These are phyloP conservation scores for Clausena lansium DNA, from an alignment of 345 rosid genomes.

Conservation along the genomic window DNA sequence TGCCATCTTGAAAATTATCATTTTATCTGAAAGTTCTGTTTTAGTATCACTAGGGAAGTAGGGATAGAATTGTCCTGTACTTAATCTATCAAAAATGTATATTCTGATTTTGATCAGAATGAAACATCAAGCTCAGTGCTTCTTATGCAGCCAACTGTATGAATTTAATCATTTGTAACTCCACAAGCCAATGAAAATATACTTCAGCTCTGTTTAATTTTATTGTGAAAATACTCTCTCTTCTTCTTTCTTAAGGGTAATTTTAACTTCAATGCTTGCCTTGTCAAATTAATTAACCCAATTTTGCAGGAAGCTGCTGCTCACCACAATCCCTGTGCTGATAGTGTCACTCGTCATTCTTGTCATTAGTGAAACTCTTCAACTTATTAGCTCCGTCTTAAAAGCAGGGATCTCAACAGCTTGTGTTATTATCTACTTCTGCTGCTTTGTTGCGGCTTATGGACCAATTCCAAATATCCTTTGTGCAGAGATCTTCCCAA, in stretches of 20 bases:
- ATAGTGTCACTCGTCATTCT: conserved; percentile 62
- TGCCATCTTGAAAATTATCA: background rate
- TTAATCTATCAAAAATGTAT: background rate
- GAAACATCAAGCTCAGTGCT: background rate
- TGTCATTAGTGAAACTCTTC: conserved; percentile 51
- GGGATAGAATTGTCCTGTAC: background rate
- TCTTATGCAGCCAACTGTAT: background rate
- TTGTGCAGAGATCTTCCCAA: conserved; percentile 97
- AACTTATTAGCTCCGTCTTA: conserved; percentile 43
- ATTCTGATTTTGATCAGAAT: background rate
- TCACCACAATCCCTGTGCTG: conserved; percentile 81
- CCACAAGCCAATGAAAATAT: background rate
- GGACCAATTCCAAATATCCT: conserved; percentile 97
- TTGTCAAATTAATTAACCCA: background rate
- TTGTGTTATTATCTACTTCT: conserved; percentile 83
- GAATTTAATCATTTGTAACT: background rate
- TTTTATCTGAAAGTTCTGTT: background rate
- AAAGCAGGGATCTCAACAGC: conserved; percentile 70
- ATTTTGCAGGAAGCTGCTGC: conserved; percentile 69
- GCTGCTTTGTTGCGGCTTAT: conserved; percentile 80
- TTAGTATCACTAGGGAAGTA: background rate
- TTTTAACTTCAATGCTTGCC: background rate
- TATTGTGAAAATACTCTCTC: background rate
- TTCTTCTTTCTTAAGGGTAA: background rate
- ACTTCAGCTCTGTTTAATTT: background rate